Percentiles rank a stretch among this genome's conserved stretches.
Conservation (phyloP, 352 stramenopile genomes). For the Phytophthora podocarpi region DNA sequence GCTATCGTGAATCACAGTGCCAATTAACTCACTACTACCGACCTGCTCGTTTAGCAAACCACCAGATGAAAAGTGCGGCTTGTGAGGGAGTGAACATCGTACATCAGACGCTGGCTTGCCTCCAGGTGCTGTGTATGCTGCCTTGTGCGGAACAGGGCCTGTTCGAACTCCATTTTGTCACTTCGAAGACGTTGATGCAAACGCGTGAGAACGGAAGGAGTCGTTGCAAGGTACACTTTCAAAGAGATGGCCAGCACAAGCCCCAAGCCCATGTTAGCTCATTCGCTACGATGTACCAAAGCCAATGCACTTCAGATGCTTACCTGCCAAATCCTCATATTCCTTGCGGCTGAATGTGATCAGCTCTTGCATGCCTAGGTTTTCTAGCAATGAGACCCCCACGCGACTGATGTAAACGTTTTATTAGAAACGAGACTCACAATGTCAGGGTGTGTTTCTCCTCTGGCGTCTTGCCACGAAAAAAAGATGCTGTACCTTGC, state of each 20-base stretch:
- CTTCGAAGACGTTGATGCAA: conserved; percentile 32
- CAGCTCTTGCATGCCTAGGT: conserved; percentile 40
- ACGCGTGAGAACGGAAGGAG: conserved; percentile 11
- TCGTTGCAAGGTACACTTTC: conserved; percentile 42
- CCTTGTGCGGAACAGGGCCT: conserved; percentile 46
- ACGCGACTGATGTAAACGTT: too few species aligned
- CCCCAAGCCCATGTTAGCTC: conserved; percentile 1
- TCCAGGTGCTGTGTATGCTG: conserved; percentile 45
- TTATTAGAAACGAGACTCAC: too few species aligned
- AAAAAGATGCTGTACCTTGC: conserved; percentile 39
- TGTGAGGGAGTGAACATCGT: conserved; percentile 31
- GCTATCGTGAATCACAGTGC: too few species aligned
- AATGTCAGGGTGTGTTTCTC: too few species aligned
- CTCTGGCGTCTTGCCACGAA: too few species aligned
- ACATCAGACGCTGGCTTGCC: conserved; percentile 45
- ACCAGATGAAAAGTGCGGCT: conserved; percentile 38
- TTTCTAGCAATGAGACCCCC: conserved; percentile 50
- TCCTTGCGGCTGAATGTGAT: conserved; percentile 51
- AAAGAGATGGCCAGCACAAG: too few species aligned
- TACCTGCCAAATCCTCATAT: conserved; percentile 60
- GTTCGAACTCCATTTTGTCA: background rate
- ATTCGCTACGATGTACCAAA: background rate
- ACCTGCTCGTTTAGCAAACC: conserved; percentile 20
- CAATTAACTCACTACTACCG: too few species aligned
- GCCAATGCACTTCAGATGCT: background rate